A percentile compares a stretch with the other conserved stretches of the same genome.
phyloP scores from a whole-genome alignment of 2,329 filamentous ascomycete species.

The Lachnellula cervina region DNA sequence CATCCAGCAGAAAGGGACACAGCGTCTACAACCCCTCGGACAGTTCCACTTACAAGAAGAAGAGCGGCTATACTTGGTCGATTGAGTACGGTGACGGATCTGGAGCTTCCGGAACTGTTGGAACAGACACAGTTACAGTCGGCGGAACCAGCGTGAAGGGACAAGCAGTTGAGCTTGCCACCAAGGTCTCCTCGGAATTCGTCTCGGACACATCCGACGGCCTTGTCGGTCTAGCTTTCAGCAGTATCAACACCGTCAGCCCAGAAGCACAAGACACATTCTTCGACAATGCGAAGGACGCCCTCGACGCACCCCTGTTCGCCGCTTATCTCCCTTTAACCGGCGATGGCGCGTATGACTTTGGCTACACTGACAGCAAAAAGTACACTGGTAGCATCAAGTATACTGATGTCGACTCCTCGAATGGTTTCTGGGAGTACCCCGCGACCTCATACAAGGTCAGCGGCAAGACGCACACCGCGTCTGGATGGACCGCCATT shows the following conservation, averaged over 20 bases:
- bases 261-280: conserved; percentile 27
- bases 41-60: conserved; percentile 22
- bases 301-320: conserved; percentile 43
- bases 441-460: conserved; percentile 46
- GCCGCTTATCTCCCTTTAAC: conserved; percentile 48
- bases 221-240: conserved; percentile 54
- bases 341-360: conserved; percentile 46
- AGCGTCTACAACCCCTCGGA: conserved; percentile 21
- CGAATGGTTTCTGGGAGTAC: conserved; percentile 52
- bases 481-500: conserved; percentile 30
- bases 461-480: conserved; percentile 41
- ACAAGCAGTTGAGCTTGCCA: conserved; percentile 31
- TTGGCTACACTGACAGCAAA: conserved; percentile 47
- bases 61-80: conserved; percentile 26
- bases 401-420: conserved; percentile 43
- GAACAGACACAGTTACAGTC: conserved; percentile 31
- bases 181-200: conserved; percentile 28
- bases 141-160: conserved; percentile 28
- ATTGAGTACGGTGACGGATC: conserved; percentile 34
- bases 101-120: conserved; percentile 30
- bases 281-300: conserved; percentile 29
- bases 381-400: conserved; percentile 49
- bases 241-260: conserved; percentile 29
- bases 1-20: conserved; percentile 15
- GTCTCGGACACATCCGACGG: conserved; percentile 42